Evolutionary conservation across 2,329 filamentous ascomycete genomes (phyloP).

Genomic region (Cladosporium austrohemisphaericum): DNA sequence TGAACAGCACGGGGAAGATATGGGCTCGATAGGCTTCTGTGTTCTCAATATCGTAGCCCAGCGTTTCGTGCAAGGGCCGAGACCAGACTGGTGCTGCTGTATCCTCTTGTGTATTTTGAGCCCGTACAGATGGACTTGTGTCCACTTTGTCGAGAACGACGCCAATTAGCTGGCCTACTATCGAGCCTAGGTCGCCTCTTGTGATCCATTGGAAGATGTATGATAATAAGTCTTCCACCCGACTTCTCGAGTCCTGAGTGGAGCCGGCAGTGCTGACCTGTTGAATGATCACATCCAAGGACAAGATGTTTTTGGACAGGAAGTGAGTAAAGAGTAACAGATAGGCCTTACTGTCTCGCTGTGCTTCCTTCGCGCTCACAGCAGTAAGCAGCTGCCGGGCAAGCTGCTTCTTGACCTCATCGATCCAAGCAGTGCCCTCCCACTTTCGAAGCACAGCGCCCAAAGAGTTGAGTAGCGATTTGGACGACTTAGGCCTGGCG

Average conservation of each 20-base stretch:
- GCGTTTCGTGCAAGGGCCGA: constrained; percentile 21
- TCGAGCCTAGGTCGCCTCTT: constrained; percentile 32
- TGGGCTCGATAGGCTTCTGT: constrained; percentile 43
- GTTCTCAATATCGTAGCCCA: constrained; percentile 32
- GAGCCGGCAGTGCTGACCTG: not conserved
- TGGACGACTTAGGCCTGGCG: constrained; percentile 46
- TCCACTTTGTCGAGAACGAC: constrained; percentile 32
- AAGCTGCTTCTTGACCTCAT: constrained; percentile 14
- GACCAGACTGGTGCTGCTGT: constrained; percentile 21
- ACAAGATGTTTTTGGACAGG: constrained; percentile 57
- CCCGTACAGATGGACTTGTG: not conserved
- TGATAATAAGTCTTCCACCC: constrained; percentile 16
- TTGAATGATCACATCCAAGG: constrained; percentile 19
- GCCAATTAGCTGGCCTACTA: constrained; percentile 28
- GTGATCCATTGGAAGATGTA: constrained; percentile 33
- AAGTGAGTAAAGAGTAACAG: constrained; percentile 66
- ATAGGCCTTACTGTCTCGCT: constrained; percentile 58
- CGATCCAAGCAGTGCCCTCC: constrained; percentile 5
- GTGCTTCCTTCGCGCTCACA: constrained; percentile 6
- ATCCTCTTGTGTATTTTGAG: not conserved
- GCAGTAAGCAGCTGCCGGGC: constrained; percentile 25
- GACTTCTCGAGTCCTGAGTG: not conserved
- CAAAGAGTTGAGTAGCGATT: constrained; percentile 43
- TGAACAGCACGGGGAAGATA: constrained; percentile 47
- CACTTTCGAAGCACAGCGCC: constrained; percentile 35